Conservation (phyloP, 2,329 filamentous ascomycete genomes). For the Monosporascus cannonballus region DNA sequence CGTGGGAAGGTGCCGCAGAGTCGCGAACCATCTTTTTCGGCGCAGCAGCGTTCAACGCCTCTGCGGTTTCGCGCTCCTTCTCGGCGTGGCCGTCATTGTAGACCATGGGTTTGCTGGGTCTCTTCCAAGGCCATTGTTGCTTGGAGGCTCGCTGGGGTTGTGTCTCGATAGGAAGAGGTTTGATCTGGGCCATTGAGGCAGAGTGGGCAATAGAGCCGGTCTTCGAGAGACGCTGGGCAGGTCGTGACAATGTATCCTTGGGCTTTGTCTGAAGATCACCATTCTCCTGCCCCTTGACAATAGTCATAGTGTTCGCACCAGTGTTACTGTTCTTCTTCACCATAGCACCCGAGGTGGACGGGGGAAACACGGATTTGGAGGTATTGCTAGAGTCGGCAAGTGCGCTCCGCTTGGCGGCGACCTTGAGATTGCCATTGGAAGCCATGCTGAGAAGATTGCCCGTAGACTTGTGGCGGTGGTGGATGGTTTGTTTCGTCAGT, state of each 20-base stretch:
- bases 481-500: constrained; percentile 54
- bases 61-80: constrained; percentile 3
- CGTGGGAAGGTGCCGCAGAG: neutral
- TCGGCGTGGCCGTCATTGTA: constrained; percentile 18
- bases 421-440: constrained; percentile 51
- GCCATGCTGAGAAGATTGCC: constrained; percentile 49
- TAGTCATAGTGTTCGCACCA: constrained; percentile 11
- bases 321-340: constrained; percentile 26
- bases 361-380: constrained; percentile 26
- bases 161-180: constrained; percentile 1
- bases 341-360: constrained; percentile 16
- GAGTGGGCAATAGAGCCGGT: constrained; percentile 12
- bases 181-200: constrained; percentile 15
- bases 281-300: constrained; percentile 40
- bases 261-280: constrained; percentile 9
- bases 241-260: constrained; percentile 33
- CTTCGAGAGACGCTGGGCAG: constrained; percentile 28
- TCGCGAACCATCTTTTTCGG: neutral
- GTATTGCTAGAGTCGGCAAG: constrained; percentile 81
- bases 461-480: constrained; percentile 79
- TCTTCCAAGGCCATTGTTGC: constrained; percentile 6
- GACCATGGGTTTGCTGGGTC: constrained; percentile 11
- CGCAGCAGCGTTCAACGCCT: neutral
- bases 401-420: constrained; percentile 66
- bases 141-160: constrained; percentile 3